phyloP scores from a whole-genome alignment of 495 filamentous ascomycete species.

The Podospora anserina region DNA sequence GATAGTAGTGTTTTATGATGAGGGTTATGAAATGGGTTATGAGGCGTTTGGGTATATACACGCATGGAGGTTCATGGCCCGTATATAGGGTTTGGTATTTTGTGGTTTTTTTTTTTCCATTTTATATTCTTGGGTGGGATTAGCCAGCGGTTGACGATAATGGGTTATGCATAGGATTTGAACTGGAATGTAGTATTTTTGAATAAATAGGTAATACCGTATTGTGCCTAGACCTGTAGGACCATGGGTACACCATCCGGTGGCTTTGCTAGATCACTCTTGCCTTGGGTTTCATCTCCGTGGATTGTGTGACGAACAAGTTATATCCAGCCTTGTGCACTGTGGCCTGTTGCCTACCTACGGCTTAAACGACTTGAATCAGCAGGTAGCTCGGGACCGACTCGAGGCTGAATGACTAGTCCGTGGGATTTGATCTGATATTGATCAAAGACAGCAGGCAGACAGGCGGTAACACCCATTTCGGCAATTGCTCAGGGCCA shows the following conservation, averaged over 20 bases:
- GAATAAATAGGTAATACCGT: too few species aligned
- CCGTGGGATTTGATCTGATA: not conserved
- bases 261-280: not conserved
- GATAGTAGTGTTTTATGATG: conserved; percentile 26
- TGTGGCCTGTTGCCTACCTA: not conserved
- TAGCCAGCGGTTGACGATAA: not conserved
- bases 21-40: not conserved
- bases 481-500: not conserved
- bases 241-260: not conserved
- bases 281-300: not conserved
- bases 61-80: not conserved
- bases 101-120: not conserved
- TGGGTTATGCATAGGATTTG: not conserved
- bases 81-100: not conserved
- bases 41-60: not conserved
- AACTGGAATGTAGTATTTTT: not conserved
- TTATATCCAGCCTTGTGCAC: not conserved
- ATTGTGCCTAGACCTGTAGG: too few species aligned
- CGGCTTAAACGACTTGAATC: not conserved
- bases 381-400: not conserved
- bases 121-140: not conserved
- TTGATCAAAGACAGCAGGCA: not conserved
- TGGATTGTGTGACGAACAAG: not conserved
- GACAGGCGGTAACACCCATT: not conserved
- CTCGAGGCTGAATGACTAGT: not conserved